Conservation (phyloP, 495 filamentous ascomycete species). For the Lasiosphaeria miniovina region DNA sequence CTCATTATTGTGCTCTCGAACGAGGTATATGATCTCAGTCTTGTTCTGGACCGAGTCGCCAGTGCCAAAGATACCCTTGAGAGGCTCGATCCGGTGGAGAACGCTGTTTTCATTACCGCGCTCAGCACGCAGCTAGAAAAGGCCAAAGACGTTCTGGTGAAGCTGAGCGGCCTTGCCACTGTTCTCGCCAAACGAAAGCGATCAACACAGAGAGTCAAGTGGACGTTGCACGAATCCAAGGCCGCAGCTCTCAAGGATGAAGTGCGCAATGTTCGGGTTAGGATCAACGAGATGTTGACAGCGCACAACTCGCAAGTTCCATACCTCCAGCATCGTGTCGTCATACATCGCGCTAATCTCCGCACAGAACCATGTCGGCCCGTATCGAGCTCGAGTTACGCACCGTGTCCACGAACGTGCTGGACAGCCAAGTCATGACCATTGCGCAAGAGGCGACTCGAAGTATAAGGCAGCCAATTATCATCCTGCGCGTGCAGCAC, state of each 20-base stretch:
- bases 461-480: too few relatives aligned
- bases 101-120: not conserved
- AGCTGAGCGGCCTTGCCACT: not conserved
- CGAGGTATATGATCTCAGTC: not conserved
- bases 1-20: not conserved
- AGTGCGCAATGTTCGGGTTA: not conserved
- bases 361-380: not conserved
- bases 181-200: not conserved
- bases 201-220: not conserved
- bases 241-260: not conserved
- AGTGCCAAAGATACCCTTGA: not conserved
- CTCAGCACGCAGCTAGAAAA: not conserved
- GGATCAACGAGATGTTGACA: not conserved
- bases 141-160: not conserved
- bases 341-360: not conserved
- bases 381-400: not conserved
- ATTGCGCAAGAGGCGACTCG: too few relatives aligned
- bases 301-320: not conserved
- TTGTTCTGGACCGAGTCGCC: not conserved
- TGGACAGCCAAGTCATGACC: not conserved
- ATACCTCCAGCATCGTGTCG: not conserved
- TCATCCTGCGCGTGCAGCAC: not conserved
- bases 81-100: not conserved
- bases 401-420: not conserved
- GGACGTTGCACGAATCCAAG: not conserved